Conservation (phyloP, 2,329 filamentous ascomycete species). For the Colletotrichum spinosum region DNA sequence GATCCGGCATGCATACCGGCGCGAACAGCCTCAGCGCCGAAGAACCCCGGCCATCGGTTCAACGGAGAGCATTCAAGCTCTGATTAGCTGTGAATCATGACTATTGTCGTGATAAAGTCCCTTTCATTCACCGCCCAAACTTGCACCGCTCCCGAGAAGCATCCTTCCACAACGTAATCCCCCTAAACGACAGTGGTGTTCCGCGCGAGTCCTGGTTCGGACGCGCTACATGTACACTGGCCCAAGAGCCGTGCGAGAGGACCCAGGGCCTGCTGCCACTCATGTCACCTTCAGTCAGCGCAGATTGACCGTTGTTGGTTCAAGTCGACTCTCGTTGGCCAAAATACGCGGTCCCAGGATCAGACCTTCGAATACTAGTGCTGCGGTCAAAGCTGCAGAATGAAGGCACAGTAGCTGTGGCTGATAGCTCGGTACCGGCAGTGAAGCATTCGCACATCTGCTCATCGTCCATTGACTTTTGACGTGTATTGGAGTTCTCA, state of each 20-base stretch:
- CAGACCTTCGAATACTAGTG: slow-evolving; percentile 3
- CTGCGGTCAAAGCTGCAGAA: slow-evolving; percentile 20
- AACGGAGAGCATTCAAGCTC: not conserved
- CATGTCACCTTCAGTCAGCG: not conserved
- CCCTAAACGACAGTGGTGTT: too few relatives aligned
- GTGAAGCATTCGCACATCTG: too few relatives aligned
- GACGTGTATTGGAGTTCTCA: too few relatives aligned
- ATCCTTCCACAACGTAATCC: too few relatives aligned
- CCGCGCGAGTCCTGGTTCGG: too few relatives aligned
- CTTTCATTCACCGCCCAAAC: too few relatives aligned
- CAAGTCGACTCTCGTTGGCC: slow-evolving; percentile 14
- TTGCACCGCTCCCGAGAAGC: too few relatives aligned
- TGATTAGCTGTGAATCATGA: not conserved
- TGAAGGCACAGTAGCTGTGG: slow-evolving; percentile 10
- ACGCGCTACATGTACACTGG: too few relatives aligned
- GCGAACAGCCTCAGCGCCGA: slow-evolving; percentile 10
- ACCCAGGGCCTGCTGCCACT: not conserved
- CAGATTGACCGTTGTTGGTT: too few relatives aligned
- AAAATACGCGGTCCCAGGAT: slow-evolving; percentile 18
- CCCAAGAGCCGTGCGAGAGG: too few relatives aligned
- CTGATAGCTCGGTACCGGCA: not conserved
- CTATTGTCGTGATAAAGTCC: not conserved
- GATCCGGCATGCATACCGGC: slow-evolving; percentile 27
- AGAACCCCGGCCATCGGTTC: slow-evolving; percentile 2
- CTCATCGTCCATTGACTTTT: too few relatives aligned